Evolutionary conservation across 257 asterid genomes (phyloP), one percentile per base, ranked within the genome.

Genomic region (Cordia subcordata): DNA sequence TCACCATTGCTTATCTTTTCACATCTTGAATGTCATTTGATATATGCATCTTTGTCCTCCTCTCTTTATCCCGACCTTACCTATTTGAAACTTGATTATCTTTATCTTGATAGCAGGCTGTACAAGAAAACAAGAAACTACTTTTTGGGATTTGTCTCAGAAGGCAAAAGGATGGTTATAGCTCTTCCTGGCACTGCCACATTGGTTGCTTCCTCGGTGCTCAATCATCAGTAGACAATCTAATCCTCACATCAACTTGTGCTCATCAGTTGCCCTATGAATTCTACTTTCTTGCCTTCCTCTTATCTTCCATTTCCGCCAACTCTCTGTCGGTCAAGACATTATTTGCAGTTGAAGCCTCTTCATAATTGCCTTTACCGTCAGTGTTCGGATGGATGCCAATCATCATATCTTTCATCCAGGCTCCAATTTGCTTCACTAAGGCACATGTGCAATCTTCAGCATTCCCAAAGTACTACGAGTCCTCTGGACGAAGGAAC

Each of bases 401-500:
- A 39, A 16, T 62, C 12, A 32, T 63, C 65, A 20, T 66, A 79
- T 49, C 65, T 13, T 65, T 57, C 75, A 20, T 40, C 49, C 66
- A 32, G 53, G 21, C 73, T 46, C 50, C 71, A 72, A 32, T 38
- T 67, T 55, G 55, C 54, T 64, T 47, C 42, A 38, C 51, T 45
- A 40, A 58, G 70, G 51, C 65, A 65, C 66, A 17, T 4, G 35
- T 8, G 15, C 52, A 47, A 60, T 54, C 72, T 27, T 70, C 72
- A 56, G 20, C 54, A 70, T 53, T 67, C 74, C 13, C 3, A 35
- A 58, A 55, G 57, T 55, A 68, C 81, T 53, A 14, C 74, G 47
- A 54, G 46, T 55, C 60, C 83, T 66, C 72, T 73, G 15, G 47
- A 68, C 57, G 81, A 80, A 21, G 97, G 73, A 56, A 52, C 73